Evolutionary conservation across 2,329 filamentous ascomycete genomes (phyloP).

Genomic region (Colletotrichum sp.): DNA sequence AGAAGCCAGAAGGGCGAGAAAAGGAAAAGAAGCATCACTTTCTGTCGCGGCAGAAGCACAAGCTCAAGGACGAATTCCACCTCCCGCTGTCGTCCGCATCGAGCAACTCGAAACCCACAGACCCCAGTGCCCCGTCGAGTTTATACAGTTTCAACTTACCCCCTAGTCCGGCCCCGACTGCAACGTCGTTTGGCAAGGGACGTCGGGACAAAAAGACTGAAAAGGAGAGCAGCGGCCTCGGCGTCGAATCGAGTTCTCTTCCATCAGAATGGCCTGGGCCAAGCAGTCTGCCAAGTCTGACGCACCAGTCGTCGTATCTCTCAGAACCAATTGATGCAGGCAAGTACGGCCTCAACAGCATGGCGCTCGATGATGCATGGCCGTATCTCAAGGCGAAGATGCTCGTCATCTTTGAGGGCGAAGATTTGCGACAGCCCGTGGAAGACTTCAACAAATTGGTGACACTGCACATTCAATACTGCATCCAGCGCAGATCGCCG

Average conservation of each 20-base stretch:
- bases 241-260: slow-evolving; percentile 53
- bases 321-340: slow-evolving; percentile 58
- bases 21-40: slow-evolving; percentile 84
- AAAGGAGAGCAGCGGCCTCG: slow-evolving; percentile 56
- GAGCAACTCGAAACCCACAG: slow-evolving; percentile 78
- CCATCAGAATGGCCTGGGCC: slow-evolving; percentile 58
- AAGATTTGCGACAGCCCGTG: slow-evolving; percentile 78
- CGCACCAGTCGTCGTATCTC: slow-evolving; percentile 49
- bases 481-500: slow-evolving; percentile 75
- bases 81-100: slow-evolving; percentile 77
- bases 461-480: slow-evolving; percentile 78
- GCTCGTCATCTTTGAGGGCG: slow-evolving; percentile 80
- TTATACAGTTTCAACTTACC: slow-evolving; percentile 81
- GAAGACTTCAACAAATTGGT: slow-evolving; percentile 86
- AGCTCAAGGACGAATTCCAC: slow-evolving; percentile 76
- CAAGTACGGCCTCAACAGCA: slow-evolving; percentile 69
- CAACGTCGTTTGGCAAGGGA: slow-evolving; percentile 76
- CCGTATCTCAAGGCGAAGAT: slow-evolving; percentile 79
- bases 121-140: slow-evolving; percentile 76
- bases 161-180: slow-evolving; percentile 70
- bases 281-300: slow-evolving; percentile 53
- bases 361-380: slow-evolving; percentile 82
- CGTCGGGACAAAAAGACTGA: slow-evolving; percentile 88
- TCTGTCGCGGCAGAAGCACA: slow-evolving; percentile 79
- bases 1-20: slow-evolving; percentile 61